A percentile compares a stretch with the other conserved stretches of the same genome.
These are phyloP conservation scores for Debaryomyces tyrocola DNA, from an alignment of 805 yeast species.

Conservation along the genomic window DNA sequence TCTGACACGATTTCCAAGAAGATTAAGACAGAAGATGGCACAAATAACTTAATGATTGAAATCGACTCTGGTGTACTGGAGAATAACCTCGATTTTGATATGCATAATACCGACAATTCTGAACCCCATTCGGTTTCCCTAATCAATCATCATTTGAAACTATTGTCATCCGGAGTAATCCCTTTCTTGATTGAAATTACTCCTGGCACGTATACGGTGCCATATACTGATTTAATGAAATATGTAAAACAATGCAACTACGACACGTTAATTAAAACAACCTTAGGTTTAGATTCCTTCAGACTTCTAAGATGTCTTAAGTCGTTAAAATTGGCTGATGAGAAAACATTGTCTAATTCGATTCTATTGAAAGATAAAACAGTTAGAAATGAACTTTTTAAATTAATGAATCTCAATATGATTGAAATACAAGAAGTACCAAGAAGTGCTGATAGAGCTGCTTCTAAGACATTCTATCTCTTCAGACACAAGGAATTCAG, in stretches of 20 bases:
- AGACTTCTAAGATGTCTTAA: conserved; percentile 78
- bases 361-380: conserved; percentile 78
- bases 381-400: conserved; percentile 68
- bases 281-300: conserved; percentile 66
- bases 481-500: conserved; percentile 60
- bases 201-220: conserved; percentile 61
- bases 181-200: conserved; percentile 62
- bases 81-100: conserved; percentile 7
- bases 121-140: conserved; percentile 29
- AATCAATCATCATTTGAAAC: conserved; percentile 65
- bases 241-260: conserved; percentile 48
- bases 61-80: conserved; percentile 10
- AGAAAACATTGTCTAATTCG: conserved; percentile 71
- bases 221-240: conserved; percentile 53
- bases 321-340: conserved; percentile 72
- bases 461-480: conserved; percentile 80
- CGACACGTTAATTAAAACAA: conserved; percentile 57
- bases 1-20: conserved; percentile 17
- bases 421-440: conserved; percentile 94
- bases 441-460: conserved; percentile 86
- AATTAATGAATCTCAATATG: conserved; percentile 65
- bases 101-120: conserved; percentile 18
- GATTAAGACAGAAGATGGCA: conserved; percentile 30
- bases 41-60: conserved; percentile 17
- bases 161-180: conserved; percentile 50